Conservation (phyloP, 2,329 filamentous ascomycete genomes). For the Amauroascus verrucosus region DNA sequence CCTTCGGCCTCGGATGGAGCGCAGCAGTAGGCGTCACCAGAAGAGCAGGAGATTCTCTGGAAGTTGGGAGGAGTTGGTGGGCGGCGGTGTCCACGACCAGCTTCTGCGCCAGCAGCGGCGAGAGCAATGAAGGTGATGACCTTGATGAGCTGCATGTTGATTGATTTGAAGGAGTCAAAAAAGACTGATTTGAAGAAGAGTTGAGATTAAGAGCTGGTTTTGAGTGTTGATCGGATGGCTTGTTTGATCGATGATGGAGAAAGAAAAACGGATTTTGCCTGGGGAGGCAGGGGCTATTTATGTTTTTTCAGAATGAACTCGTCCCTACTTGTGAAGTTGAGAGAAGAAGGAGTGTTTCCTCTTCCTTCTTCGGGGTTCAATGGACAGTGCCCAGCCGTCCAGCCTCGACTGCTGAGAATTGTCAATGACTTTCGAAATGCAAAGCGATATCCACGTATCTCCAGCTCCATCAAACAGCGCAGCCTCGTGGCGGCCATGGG, state of each 20-base stretch:
- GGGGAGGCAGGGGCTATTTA: conserved; percentile 11
- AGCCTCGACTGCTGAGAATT: not conserved
- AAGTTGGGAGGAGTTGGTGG: conserved; percentile 6
- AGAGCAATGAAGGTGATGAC: conserved; percentile 12
- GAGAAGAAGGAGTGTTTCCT: not conserved
- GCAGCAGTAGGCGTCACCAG: conserved; percentile 14
- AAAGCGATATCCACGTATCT: conserved; percentile 6
- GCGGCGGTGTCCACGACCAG: conserved; percentile 7
- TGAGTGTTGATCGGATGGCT: conserved; percentile 3
- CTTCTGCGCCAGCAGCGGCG: conserved; percentile 8
- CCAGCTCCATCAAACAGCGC: not conserved
- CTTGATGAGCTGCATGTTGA: conserved; percentile 17
- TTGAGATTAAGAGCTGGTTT: conserved; percentile 1
- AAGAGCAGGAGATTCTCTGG: conserved; percentile 12
- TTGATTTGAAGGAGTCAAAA: conserved; percentile 11
- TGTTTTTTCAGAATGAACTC: conserved; percentile 3
- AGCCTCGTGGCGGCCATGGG: conserved; percentile 11
- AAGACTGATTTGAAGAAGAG: not conserved
- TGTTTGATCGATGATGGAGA: conserved; percentile 9
- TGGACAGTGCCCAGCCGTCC: not conserved
- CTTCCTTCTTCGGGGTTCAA: not conserved
- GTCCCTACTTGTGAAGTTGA: not conserved
- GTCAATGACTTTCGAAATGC: not conserved
- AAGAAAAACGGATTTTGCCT: conserved; percentile 1
- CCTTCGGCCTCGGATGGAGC: conserved; percentile 7